phyloP scores from a whole-genome alignment of 1,284 basidiomycete genomes.

The Leccinum pachyderme region DNA sequence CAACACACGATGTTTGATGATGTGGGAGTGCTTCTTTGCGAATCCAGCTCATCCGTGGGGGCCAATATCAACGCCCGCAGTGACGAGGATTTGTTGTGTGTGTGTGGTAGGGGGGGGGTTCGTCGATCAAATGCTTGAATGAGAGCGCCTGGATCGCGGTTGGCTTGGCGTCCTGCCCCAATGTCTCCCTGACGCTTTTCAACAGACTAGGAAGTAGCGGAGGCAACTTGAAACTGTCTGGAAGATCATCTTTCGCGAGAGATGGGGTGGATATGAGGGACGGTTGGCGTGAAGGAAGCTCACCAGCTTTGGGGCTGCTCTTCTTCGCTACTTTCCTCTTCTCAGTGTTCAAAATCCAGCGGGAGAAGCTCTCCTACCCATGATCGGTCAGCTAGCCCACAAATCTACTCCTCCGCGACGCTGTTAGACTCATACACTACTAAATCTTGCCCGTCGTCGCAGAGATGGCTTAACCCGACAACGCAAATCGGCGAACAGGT shows the following conservation, averaged over 20 bases:
- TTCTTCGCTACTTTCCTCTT: slow-evolving; percentile 17
- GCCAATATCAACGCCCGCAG: slow-evolving; percentile 66
- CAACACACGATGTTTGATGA: slow-evolving; percentile 69
- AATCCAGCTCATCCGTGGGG: slow-evolving; percentile 84
- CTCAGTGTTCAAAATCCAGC: slow-evolving; percentile 11
- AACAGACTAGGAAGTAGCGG: slow-evolving; percentile 65
- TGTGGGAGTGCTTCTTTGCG: slow-evolving; percentile 73
- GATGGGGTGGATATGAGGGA: slow-evolving; percentile 29
- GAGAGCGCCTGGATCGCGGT: slow-evolving; percentile 77
- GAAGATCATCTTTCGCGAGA: slow-evolving; percentile 14
- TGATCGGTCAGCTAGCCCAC: slow-evolving; percentile 1
- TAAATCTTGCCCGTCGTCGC: no score
- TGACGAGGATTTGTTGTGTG: slow-evolving; percentile 9
- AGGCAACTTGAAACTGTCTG: slow-evolving; percentile 53
- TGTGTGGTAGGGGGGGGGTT: slow-evolving; percentile 9
- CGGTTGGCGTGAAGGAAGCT: slow-evolving; percentile 29
- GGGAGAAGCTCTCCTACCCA: neutral
- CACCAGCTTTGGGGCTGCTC: slow-evolving; percentile 12
- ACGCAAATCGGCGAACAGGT: no score
- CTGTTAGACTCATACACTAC: no score
- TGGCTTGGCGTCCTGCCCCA: slow-evolving; percentile 55
- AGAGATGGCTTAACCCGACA: no score
- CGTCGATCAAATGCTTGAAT: slow-evolving; percentile 57
- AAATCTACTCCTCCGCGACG: neutral
- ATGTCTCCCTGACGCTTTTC: slow-evolving; percentile 49